Evolutionary conservation across 2,329 filamentous ascomycete genomes (phyloP), one percentile per base, ranked within the genome.

Genomic region (Plectosphaerella cucumerina): DNA sequence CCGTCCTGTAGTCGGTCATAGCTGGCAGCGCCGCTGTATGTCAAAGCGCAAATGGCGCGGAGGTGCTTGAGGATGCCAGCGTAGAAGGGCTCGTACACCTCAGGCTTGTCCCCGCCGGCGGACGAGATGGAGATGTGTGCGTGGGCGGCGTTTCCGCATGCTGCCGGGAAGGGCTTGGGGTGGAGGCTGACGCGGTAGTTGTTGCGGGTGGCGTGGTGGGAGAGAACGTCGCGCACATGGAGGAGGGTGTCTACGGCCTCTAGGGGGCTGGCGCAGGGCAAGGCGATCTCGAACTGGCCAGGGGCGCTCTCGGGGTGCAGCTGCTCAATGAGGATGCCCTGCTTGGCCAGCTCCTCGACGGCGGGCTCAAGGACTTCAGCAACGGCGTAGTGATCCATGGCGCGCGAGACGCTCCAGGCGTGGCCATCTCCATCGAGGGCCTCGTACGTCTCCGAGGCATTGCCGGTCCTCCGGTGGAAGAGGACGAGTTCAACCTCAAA

Each of bases 401-500:
- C 76, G 1, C 84, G 80, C 42, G 86, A 76, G 17, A 82, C 79
- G 0, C 82, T 85, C 87, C 87, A 93, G 1, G 84, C 83, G 59
- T 93, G 88, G 1, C 82, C 84, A 44, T 77, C 74, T 8, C 78
- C 78, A n/a, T 77, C 63, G 1, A 86, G 73, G 1, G 68, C 61
- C 8, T 69, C 66, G 39, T 69, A 72, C n/a, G 64, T 60, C 4
- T 67, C 65, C 2, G 62, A 56, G 10, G 62, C 57, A 1, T 57
- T 53, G 5, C 56, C 57, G 15, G 65, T 56, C 33, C 67, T 60
- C 18, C 76, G 75, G 39, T 76, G 75, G 56, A 93, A 72, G 56
- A 95, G 84, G 1, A 89, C 76, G 10, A 94, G 81, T 66, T 95
- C 90, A 39, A 95, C 82, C 65, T 96, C 90, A 57, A 94, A 95